These are phyloP conservation scores for Podaxis sp. DNA, from an alignment of 768 basidiomycete species.

Conservation along the genomic window DNA sequence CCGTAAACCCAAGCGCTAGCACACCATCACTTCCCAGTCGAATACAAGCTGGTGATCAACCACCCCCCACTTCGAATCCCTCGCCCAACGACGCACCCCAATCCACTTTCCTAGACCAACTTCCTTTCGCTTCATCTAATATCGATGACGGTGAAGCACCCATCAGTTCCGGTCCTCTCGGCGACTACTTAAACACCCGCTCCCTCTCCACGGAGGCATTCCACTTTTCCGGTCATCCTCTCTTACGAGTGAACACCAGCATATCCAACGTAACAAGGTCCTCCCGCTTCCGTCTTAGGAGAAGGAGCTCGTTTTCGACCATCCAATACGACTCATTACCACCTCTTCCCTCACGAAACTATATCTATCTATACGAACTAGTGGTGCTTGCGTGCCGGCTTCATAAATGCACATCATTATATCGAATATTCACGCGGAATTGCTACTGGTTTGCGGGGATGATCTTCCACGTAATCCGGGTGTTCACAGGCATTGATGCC, in stretches of 20 bases:
- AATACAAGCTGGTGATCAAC: neutral
- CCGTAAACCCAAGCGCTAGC: neutral
- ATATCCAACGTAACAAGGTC: neutral
- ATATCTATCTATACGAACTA: neutral
- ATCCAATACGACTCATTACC: neutral
- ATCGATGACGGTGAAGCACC: neutral
- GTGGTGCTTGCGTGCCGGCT: neutral
- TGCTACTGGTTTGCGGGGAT: constrained; percentile 9
- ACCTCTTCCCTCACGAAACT: neutral
- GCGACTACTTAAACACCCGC: neutral
- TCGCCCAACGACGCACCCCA: neutral
- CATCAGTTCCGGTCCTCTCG: neutral
- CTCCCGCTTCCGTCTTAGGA: neutral
- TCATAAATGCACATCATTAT: neutral
- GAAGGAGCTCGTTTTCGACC: neutral
- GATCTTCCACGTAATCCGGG: neutral
- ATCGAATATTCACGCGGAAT: constrained; percentile 1
- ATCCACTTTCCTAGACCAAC: neutral
- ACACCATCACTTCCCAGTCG: neutral
- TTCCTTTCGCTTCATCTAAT: neutral
- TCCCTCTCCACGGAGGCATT: neutral
- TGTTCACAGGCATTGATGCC: neutral
- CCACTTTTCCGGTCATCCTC: neutral
- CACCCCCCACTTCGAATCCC: neutral
- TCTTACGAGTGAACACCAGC: neutral